phyloP scores from a whole-genome alignment of 495 filamentous ascomycete genomes.

The Pyrenula massariospora region DNA sequence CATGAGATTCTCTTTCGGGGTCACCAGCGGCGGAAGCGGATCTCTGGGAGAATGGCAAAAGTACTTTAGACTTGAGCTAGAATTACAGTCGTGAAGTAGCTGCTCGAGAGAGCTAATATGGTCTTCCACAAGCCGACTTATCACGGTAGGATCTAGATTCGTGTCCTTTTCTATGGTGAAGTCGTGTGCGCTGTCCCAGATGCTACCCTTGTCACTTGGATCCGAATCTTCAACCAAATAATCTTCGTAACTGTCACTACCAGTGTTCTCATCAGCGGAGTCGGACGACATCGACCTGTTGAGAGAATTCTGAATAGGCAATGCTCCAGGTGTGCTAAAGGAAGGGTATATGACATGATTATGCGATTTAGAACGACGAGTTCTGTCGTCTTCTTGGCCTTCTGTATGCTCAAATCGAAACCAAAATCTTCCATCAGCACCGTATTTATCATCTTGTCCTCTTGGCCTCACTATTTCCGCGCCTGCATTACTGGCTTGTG shows the following conservation, averaged over 20 bases:
- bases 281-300: too few species aligned
- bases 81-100: neutral
- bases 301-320: too few species aligned
- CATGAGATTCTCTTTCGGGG: slow-evolving; percentile 26
- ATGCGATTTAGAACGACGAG: neutral
- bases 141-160: neutral
- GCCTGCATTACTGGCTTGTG: slow-evolving; percentile 34
- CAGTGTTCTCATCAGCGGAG: neutral
- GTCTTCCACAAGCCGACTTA: neutral
- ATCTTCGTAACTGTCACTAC: neutral
- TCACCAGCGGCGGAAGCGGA: slow-evolving; percentile 20
- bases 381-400: neutral
- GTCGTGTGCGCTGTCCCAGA: neutral
- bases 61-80: neutral
- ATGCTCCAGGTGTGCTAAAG: too few species aligned
- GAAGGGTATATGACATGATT: too few species aligned
- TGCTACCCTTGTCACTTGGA: neutral
- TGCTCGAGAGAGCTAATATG: neutral
- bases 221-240: neutral
- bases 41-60: neutral
- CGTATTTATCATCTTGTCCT: slow-evolving; percentile 39
- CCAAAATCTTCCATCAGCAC: slow-evolving; percentile 34
- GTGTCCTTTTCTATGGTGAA: neutral
- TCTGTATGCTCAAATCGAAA: slow-evolving; percentile 11
- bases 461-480: slow-evolving; percentile 31